Base-by-base conservation (phyloP, 129 eudicot species). In the Smallanthus sonchifolius region DNA sequence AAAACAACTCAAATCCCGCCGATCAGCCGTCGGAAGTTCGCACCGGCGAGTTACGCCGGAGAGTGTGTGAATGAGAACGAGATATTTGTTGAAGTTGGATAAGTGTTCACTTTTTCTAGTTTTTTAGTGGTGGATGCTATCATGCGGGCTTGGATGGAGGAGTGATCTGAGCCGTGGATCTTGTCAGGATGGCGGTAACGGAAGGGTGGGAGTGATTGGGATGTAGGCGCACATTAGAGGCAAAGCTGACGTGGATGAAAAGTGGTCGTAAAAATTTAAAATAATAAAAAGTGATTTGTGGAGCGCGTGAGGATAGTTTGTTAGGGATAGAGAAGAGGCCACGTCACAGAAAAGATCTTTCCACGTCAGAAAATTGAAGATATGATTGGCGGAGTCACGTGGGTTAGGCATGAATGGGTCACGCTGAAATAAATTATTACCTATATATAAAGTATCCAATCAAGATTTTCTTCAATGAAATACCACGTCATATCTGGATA, bases 241-340 rank as follows among this genome's bases (percentile, higher is more conserved):
- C 2, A 15, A 2, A 11, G 16, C 49, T 57, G 81, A 77, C 81
- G 75, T 77, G 81, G 81, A 68, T 34, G 6, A 75, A 77, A 77
- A 69, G 81, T 45, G 76, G 30, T 24, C 30, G 30, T 24, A 24
- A 0, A 24, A 24, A 24, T 24, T 24, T 24, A 24, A 24, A 24
- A 24, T 64, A 37, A 7, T 55, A 14, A 67, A 67, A 67, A 76
- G 67, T 55, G 69, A 55, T 67, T 30, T 56, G 68, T 32, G 70
- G 74, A 76, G 68, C 65, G 74, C 37, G 60, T 67, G 69, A 40
- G 70, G 81, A 77, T 59, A 61, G 67, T 35, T 52, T 19, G 24
- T 43, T 77, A 44, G 54, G 49, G 76, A 77, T 44, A 60, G 52
- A 47, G 42, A 77, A 61, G 54, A 69, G 70, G 70, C 70, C 76